These are phyloP conservation scores for Alternaria arborescens DNA, from an alignment of 2,329 filamentous ascomycete genomes.

Conservation along the genomic window DNA sequence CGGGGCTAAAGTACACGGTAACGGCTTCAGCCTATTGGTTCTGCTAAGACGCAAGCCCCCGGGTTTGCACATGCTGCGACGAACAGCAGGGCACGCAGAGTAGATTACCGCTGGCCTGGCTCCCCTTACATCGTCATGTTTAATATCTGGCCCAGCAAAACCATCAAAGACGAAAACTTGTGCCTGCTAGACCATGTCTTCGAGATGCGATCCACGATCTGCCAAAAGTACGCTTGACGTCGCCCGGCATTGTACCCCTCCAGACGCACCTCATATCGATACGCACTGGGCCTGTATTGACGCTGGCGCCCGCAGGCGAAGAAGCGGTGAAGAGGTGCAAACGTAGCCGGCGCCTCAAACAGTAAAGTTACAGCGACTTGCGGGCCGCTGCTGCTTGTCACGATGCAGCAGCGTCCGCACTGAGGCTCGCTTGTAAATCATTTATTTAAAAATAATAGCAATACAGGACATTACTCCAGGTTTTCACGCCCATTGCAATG, in stretches of 20 bases:
- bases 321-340: conserved; percentile 48
- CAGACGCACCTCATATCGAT: conserved; percentile 41
- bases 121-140: conserved; percentile 29
- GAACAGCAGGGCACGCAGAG: conserved; percentile 35
- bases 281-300: conserved; percentile 27
- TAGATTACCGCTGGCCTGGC: conserved; percentile 26
- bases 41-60: conserved; percentile 36
- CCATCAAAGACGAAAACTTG: conserved; percentile 10
- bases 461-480: background rate
- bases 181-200: conserved; percentile 3
- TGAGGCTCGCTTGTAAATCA: conserved; percentile 25
- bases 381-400: conserved; percentile 37
- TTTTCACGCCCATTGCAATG: conserved; percentile 1
- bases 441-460: conserved; percentile 10
- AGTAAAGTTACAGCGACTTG: conserved; percentile 32
- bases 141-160: conserved; percentile 24
- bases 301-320: conserved; percentile 36
- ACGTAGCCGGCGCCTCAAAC: conserved; percentile 36
- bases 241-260: conserved; percentile 33
- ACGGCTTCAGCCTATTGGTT: conserved; percentile 37
- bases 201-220: conserved; percentile 19
- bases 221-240: conserved; percentile 36
- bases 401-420: conserved; percentile 24
- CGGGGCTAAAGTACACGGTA: conserved; percentile 33
- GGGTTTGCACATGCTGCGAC: conserved; percentile 33